Percentiles rank a stretch among this genome's conserved stretches.
phyloP scores from a whole-genome alignment of 352 stramenopile genomes.

The Phytophthora brassicae region DNA sequence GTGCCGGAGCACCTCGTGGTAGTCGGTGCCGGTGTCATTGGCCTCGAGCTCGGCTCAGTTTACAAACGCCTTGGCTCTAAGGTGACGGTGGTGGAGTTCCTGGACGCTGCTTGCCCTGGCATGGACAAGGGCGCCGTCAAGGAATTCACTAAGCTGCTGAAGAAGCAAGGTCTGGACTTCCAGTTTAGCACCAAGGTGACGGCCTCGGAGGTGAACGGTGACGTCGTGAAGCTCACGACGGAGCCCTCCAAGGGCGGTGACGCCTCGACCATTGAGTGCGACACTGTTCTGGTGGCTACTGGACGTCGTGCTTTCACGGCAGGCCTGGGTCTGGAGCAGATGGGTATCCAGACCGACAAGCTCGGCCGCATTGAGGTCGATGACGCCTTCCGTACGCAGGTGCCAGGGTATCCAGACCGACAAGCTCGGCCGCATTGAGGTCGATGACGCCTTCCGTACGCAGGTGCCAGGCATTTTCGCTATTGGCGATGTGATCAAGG shows the following conservation, averaged over 20 bases:
- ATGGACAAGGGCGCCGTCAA: constrained; percentile 96
- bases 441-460: constrained; percentile 97
- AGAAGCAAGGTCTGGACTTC: constrained; percentile 99
- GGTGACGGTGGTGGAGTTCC: constrained; percentile 99
- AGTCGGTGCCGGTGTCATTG: constrained; percentile 97
- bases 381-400: constrained; percentile 96
- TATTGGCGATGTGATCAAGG: constrained; percentile 98
- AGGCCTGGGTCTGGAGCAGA: constrained; percentile 95
- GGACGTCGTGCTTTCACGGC: constrained; percentile 96
- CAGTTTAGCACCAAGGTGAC: constrained; percentile 97
- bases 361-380: constrained; percentile 97
- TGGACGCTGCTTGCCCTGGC: constrained; percentile 92
- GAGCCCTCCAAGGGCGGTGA: constrained; percentile 83
- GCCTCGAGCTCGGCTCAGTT: constrained; percentile 98
- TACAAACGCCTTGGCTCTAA: constrained; percentile 94
- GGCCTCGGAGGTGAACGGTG: constrained; percentile 87
- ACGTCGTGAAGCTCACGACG: constrained; percentile 95
- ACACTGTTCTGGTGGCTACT: constrained; percentile 82
- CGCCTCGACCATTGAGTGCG: constrained; percentile 62
- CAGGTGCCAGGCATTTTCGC: constrained; percentile 94
- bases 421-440: constrained; percentile 95
- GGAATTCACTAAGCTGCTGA: constrained; percentile 97
- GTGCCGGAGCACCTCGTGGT: constrained; percentile 97
- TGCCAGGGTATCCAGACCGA: constrained; percentile 97
- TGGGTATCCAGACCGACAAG: constrained; percentile 98